phyloP scores from a whole-genome alignment of 1,284 basidiomycete genomes.

The Ceratobasidium sp. region DNA sequence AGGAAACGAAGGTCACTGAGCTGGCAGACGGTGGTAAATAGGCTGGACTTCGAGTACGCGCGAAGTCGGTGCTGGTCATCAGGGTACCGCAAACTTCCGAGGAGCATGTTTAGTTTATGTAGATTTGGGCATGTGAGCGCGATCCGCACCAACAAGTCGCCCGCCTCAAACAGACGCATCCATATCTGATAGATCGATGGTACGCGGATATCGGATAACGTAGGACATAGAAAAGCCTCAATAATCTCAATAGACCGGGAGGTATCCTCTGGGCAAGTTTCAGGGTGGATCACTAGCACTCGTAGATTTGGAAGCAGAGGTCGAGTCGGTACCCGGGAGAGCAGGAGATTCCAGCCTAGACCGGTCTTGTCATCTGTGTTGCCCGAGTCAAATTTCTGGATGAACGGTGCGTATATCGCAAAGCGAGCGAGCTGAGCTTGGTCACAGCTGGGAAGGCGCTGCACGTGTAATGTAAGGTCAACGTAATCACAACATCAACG shows the following conservation, averaged over 20 bases:
- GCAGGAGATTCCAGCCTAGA: not conserved
- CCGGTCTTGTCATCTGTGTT: too few species aligned
- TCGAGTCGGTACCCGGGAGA: not conserved
- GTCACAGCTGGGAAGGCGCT: not conserved
- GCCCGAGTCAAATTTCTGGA: not conserved
- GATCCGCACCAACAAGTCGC: not conserved
- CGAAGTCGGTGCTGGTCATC: too few species aligned
- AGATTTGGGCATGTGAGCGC: not conserved
- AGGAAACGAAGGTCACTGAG: slow-evolving; percentile 5
- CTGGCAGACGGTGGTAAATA: not conserved
- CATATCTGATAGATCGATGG: not conserved
- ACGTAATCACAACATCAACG: not conserved
- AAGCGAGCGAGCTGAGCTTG: slow-evolving; percentile 1
- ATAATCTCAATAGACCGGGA: too few species aligned
- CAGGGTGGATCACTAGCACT: not conserved
- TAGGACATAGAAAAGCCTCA: not conserved
- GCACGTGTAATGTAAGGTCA: not conserved
- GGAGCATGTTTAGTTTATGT: not conserved
- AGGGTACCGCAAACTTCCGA: not conserved
- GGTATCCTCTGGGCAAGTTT: too few species aligned
- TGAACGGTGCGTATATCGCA: not conserved
- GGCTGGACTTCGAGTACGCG: not conserved
- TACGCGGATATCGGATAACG: not conserved
- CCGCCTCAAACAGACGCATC: not conserved
- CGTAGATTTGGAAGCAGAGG: slow-evolving; percentile 3